Evolutionary conservation across 2,329 filamentous ascomycete species (phyloP), one percentile per base, ranked within the genome.

Genomic region (Cyphellophora europaea): DNA sequence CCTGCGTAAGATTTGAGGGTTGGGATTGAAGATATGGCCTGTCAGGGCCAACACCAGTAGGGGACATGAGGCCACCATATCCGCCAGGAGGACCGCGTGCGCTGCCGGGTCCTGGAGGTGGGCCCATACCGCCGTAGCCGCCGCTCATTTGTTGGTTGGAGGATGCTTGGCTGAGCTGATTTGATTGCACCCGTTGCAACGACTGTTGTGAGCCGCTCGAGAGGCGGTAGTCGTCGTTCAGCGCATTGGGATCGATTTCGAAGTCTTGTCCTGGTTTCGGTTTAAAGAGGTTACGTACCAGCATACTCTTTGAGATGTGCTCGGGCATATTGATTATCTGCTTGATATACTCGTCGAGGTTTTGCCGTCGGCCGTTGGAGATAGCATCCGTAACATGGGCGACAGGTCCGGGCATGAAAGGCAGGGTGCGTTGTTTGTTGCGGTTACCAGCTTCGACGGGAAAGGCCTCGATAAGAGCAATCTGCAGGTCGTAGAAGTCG

Each of bases 401-500:
- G 42, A 98, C 89, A 3, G 91, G 91, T 5, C 91, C 91, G 6
- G 91, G 91, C 91, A 98, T 98, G 58, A 93, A 96, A 2, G 91
- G 91, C 10, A 98, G 63, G 6, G 82, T 86, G 37, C 91, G 80
- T 53, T 87, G 65, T 29, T 81, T 80, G 12, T 79, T 82, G 15
- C 16, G 17, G 53, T 93, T 91, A 35, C 91, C 91, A 23, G 91
- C 89, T 59, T 96, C 91, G 21, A 83, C 78, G 14, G 91, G 89
- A 53, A 95, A 96, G 30, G 75, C 85, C 29, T 87, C 89, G 32
- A 98, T 74, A 6, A 98, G 77, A 19, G 87, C 85, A 53, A 96
- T 96, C 57, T 98, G 91, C 58, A 96, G 89, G 58, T 96, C 91
- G 62, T 96, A 98, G 55, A 98, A 98, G 63, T 96, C 91, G 58